These are phyloP conservation scores for Sarocladiaceae sp. DNA, from an alignment of 2,329 filamentous ascomycete genomes.

Conservation along the genomic window DNA sequence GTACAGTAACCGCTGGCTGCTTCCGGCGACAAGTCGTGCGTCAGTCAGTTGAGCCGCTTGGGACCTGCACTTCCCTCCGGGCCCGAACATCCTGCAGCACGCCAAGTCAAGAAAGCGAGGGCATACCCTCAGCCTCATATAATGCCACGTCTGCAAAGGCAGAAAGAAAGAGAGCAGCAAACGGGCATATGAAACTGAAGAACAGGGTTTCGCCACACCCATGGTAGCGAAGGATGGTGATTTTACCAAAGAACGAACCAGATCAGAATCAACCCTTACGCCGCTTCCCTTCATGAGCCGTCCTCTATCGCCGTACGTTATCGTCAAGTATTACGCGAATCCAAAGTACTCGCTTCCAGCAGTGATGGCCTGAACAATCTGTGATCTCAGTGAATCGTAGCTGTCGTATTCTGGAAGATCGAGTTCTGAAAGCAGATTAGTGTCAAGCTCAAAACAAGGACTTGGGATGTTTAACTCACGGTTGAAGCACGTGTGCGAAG, in stretches of 20 bases:
- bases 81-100: background rate
- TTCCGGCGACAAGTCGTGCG: background rate
- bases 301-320: conserved; percentile 9
- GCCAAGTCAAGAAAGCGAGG: background rate
- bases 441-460: conserved; percentile 24
- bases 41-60: conserved; percentile 1
- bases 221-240: conserved; percentile 11
- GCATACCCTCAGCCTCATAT: background rate
- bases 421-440: conserved; percentile 58
- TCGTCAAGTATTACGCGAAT: conserved; percentile 62
- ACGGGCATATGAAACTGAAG: background rate
- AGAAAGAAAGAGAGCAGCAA: conserved; percentile 6
- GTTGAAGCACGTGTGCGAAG: conserved; percentile 98
- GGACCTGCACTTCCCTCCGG: conserved; percentile 18
- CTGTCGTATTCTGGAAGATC: conserved; percentile 97
- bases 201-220: conserved; percentile 4
- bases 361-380: conserved; percentile 94
- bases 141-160: background rate
- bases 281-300: conserved; percentile 3
- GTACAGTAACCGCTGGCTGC: no score
- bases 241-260: conserved; percentile 9
- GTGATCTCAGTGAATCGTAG: conserved; percentile 82
- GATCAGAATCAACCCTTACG: conserved; percentile 4
- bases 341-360: conserved; percentile 96
- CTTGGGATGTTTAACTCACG: conserved; percentile 57